Percentiles rank a stretch among this genome's conserved stretches.
Conservation (phyloP, 2,329 filamentous ascomycete species). For the Nemania sp. region DNA sequence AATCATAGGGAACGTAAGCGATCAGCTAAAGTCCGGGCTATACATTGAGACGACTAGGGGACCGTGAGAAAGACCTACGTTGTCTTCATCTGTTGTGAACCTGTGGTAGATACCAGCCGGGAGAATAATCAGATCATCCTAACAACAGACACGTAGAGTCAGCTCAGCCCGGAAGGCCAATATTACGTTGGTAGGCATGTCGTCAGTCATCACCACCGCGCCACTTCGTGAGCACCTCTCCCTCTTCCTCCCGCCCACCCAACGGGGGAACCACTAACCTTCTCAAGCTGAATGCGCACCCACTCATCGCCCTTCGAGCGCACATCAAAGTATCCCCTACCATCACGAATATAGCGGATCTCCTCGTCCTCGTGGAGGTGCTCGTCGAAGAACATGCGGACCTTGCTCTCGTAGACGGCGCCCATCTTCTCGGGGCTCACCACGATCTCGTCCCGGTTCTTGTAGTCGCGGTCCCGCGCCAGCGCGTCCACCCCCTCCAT, state of each 20-base stretch:
- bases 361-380: conserved; percentile 98
- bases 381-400: conserved; percentile 91
- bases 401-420: conserved; percentile 86
- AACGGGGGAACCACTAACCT: conserved; percentile 49
- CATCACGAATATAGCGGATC: conserved; percentile 90
- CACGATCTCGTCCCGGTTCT: conserved; percentile 91
- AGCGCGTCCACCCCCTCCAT: conserved; percentile 72
- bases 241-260: neutral
- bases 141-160: conserved; percentile 1
- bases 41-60: neutral
- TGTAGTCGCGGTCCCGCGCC: conserved; percentile 77
- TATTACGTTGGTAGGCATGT: neutral
- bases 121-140: conserved; percentile 85
- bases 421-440: conserved; percentile 88
- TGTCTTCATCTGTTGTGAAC: conserved; percentile 90
- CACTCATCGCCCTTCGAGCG: conserved; percentile 80
- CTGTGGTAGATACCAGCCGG: conserved; percentile 96
- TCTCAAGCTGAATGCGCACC: conserved; percentile 83
- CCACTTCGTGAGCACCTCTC: too few relatives aligned
- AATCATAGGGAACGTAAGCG: neutral
- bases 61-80: conserved; percentile 63
- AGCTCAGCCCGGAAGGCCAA: neutral
- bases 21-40: neutral
- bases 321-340: conserved; percentile 92
- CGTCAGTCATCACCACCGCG: neutral